Percentiles rank a stretch among this genome's conserved stretches.
Evolutionary conservation across 2,329 filamentous ascomycete species (phyloP).

Genomic region (Epichloe uncinata): DNA sequence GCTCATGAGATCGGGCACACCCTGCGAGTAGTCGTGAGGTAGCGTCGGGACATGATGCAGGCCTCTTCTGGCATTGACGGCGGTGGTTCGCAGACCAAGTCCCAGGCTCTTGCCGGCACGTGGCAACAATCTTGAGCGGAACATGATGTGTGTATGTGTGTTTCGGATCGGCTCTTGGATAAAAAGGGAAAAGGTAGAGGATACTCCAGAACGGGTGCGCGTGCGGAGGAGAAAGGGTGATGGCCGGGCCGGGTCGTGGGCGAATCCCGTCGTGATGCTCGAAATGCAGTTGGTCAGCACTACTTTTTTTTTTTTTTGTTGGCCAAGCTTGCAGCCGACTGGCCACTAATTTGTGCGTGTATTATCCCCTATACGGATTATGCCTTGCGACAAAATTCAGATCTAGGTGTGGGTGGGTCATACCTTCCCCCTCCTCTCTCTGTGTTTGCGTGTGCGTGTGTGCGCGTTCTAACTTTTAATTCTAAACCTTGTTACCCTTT

Average conservation of each 20-base stretch:
- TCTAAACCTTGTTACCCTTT: too few relatives aligned
- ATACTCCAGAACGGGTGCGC: background rate
- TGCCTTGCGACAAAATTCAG: too few relatives aligned
- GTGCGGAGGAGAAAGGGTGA: background rate
- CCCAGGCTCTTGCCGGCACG: conserved; percentile 25
- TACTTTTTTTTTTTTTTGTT: background rate
- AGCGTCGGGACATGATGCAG: conserved; percentile 36
- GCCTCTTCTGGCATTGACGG: conserved; percentile 24
- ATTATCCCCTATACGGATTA: too few relatives aligned
- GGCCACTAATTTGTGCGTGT: too few relatives aligned
- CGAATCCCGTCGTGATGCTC: background rate
- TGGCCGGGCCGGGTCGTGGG: background rate
- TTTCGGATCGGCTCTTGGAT: background rate
- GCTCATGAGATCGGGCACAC: conserved; percentile 59
- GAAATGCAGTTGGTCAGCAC: background rate
- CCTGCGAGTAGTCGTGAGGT: conserved; percentile 31
- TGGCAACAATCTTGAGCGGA: conserved; percentile 41
- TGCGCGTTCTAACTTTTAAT: too few relatives aligned
- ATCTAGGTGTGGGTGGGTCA: too few relatives aligned
- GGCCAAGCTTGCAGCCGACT: too few relatives aligned
- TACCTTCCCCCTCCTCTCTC: too few relatives aligned
- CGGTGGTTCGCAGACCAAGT: conserved; percentile 21
- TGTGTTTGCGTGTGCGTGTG: too few relatives aligned
- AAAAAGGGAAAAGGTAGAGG: background rate
- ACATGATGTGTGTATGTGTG: conserved; percentile 23